These are phyloP conservation scores for Penicillium fuscoglaucum DNA, from an alignment of 2,329 filamentous ascomycete genomes.

Conservation along the genomic window DNA sequence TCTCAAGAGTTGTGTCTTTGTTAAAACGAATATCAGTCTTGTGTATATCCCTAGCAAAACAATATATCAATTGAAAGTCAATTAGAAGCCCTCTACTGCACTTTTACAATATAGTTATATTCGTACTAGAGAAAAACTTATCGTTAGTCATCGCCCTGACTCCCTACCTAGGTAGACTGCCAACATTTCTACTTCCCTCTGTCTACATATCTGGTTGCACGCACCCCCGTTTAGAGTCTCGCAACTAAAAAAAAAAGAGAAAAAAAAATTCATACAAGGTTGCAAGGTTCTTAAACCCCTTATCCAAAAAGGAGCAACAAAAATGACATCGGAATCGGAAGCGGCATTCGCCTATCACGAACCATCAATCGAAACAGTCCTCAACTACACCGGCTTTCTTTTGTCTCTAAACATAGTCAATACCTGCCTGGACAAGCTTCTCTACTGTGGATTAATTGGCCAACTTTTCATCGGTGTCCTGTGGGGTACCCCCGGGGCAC, in stretches of 20 bases:
- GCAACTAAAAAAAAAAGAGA: no score
- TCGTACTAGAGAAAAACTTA: no score
- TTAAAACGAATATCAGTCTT: not conserved
- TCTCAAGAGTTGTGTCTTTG: not conserved
- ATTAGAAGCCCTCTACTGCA: not conserved
- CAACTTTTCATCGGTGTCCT: slow-evolving; percentile 70
- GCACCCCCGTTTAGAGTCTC: no score
- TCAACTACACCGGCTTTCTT: slow-evolving; percentile 63
- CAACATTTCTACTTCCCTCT: not conserved
- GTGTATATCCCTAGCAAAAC: not conserved
- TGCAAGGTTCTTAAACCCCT: not conserved
- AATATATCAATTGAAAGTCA: not conserved
- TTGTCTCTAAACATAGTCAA: slow-evolving; percentile 62
- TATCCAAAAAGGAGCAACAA: not conserved
- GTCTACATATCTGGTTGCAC: not conserved
- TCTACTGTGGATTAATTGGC: slow-evolving; percentile 71
- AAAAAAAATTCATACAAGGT: no score
- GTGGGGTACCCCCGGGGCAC: slow-evolving; percentile 66
- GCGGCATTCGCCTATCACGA: slow-evolving; percentile 60
- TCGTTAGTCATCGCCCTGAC: not conserved
- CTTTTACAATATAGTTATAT: not conserved
- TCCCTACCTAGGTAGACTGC: not conserved
- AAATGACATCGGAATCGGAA: slow-evolving; percentile 6
- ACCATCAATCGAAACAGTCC: slow-evolving; percentile 59
- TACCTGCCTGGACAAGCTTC: slow-evolving; percentile 55